Evolutionary conservation across 306 rosid species (phyloP), one percentile per base, ranked within the genome.

Genomic region (Carpinus viminea): DNA sequence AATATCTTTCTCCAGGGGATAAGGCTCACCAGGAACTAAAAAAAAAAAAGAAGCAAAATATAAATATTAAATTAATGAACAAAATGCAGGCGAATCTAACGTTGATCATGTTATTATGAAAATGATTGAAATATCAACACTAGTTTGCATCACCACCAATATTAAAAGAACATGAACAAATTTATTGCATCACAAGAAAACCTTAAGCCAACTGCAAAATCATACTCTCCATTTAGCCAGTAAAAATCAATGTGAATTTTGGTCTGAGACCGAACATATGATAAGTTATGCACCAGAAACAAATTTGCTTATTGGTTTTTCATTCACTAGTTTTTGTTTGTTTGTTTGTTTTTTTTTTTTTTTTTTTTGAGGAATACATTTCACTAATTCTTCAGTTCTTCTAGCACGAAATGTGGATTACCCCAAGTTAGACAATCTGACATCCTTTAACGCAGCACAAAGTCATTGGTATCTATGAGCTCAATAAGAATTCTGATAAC

Each of bases 21-120:
- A 95, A 78, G 96, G 94, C 70, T 90, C 97, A 28, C 99, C 99
- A 38, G 99, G 99, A 83, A 89, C 99, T 95, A 87, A 81, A 87
- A 87, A 83, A 86, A 59, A 76, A 68, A 50, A 86, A 59, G 74
- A 68, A 53, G 62, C 65, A 54, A 68, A 85, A 82, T 3, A 52
- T 36, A 36, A 57, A 77, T 46, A 21, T 53, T 62, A 20, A 18
- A 6, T 41, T 46, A 21, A 46, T 62, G 16, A 41, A 28, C 38
- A 57, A 43, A 57, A 54, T 15, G 34, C 43, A 50, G 20, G 72
- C 47, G 20, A 51, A 56, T 73, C 2, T 51, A 55, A 38, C 60
- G 61, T 31, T 68, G 60, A 61, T 82, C 31, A 57, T 31, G 73
- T 66, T 54, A 52, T 28, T 4, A 75, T 5, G n/a, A 21, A 31